Conservation (phyloP, 2,329 filamentous ascomycete genomes). For the Dichotomopilus funicola region DNA sequence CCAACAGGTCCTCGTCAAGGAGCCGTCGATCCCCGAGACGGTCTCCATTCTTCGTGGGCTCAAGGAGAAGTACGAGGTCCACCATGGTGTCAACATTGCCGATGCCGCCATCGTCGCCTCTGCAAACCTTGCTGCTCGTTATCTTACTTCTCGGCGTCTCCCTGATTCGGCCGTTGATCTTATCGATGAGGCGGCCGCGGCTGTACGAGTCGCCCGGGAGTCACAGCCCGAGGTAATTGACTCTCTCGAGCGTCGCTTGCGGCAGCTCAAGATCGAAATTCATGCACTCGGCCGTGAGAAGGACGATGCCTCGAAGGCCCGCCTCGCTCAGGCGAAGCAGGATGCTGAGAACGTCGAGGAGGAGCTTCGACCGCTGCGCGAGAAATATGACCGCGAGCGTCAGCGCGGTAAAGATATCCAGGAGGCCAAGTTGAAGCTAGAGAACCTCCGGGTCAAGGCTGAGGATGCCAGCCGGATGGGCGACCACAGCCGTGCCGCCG, state of each 20-base stretch:
- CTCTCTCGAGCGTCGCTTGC: conserved; percentile 80
- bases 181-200: conserved; percentile 91
- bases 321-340: conserved; percentile 74
- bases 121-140: conserved; percentile 86
- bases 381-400: conserved; percentile 95
- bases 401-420: conserved; percentile 86
- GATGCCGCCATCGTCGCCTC: conserved; percentile 89
- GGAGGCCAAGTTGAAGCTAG: conserved; percentile 89
- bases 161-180: conserved; percentile 96
- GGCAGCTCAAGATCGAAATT: conserved; percentile 95
- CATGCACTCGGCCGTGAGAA: conserved; percentile 90
- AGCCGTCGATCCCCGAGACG: conserved; percentile 81
- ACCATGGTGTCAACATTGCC: conserved; percentile 94
- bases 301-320: conserved; percentile 82
- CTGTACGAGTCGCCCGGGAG: conserved; percentile 91
- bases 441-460: conserved; percentile 81
- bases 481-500: conserved; percentile 80
- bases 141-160: conserved; percentile 82
- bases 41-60: conserved; percentile 96
- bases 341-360: conserved; percentile 93
- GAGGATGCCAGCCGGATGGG: conserved; percentile 87
- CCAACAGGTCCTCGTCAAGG: conserved; percentile 96
- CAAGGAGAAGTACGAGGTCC: conserved; percentile 96
- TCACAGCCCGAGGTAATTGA: conserved; percentile 95
- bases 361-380: conserved; percentile 81